A percentile compares a stretch with the other conserved stretches of the same genome.
These are phyloP conservation scores for Zasmidium cellare DNA, from an alignment of 2,329 filamentous ascomycete genomes.

Conservation along the genomic window DNA sequence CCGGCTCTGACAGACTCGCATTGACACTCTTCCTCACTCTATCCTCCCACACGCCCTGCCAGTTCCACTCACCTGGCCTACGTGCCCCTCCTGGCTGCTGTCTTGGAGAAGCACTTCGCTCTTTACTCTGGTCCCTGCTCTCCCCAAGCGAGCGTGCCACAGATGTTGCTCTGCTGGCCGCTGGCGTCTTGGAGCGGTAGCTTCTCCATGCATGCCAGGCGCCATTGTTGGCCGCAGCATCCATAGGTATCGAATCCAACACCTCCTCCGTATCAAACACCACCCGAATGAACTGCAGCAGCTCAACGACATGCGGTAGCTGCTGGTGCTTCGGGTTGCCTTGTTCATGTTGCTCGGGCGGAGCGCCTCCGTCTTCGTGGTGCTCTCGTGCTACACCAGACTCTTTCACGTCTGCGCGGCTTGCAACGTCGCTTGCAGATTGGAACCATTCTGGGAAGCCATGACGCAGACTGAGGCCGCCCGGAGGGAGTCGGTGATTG, in stretches of 20 bases:
- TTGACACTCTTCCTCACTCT: slow-evolving; percentile 78
- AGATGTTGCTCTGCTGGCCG: slow-evolving; percentile 20
- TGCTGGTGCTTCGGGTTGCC: slow-evolving; percentile 10
- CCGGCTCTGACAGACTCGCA: slow-evolving; percentile 73
- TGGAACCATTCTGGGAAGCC: slow-evolving; percentile 86
- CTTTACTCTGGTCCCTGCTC: slow-evolving; percentile 11
- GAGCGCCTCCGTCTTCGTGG: slow-evolving; percentile 4
- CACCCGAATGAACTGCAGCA: slow-evolving; percentile 78
- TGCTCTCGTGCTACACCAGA: slow-evolving; percentile 6
- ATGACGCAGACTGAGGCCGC: slow-evolving; percentile 85
- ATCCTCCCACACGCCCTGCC: slow-evolving; percentile 96
- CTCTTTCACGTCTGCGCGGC: slow-evolving; percentile 6
- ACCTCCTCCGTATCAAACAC: slow-evolving; percentile 77
- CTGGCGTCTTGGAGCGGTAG: slow-evolving; percentile 55
- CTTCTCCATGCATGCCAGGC: slow-evolving; percentile 94
- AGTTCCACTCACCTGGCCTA: slow-evolving; percentile 87
- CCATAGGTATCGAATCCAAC: slow-evolving; percentile 75
- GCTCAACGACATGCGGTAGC: slow-evolving; percentile 46
- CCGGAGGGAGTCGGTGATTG: slow-evolving; percentile 78
- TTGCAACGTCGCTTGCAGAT: slow-evolving; percentile 3
- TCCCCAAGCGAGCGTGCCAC: slow-evolving; percentile 12
- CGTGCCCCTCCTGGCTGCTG: slow-evolving; percentile 48
- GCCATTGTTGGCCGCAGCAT: slow-evolving; percentile 83
- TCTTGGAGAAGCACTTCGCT: slow-evolving; percentile 28
- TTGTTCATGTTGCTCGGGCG: slow-evolving; percentile 2